These are phyloP conservation scores for Nannizzia gypsea DNA, from an alignment of 2,329 filamentous ascomycete species.

Conservation along the genomic window DNA sequence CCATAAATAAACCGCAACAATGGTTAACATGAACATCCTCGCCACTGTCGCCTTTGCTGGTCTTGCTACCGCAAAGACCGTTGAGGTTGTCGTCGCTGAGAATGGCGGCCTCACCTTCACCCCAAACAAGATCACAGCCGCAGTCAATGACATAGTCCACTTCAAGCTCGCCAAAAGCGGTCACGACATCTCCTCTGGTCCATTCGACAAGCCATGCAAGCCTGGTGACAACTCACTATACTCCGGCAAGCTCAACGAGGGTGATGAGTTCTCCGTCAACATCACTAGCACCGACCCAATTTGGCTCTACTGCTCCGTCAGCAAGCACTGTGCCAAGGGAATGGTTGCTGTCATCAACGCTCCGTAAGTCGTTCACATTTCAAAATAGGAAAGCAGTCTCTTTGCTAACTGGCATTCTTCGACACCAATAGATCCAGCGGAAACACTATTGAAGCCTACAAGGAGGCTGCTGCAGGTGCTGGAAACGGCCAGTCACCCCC, in stretches of 20 bases:
- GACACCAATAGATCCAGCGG: neutral
- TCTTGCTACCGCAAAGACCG: slow-evolving; percentile 7
- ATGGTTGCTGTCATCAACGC: slow-evolving; percentile 44
- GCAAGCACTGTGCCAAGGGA: slow-evolving; percentile 39
- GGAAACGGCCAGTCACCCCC: neutral
- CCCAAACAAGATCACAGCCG: slow-evolving; percentile 11
- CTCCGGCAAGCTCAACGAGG: slow-evolving; percentile 9
- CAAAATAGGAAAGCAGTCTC: neutral
- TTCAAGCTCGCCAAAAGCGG: slow-evolving; percentile 10
- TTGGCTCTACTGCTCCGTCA: slow-evolving; percentile 42
- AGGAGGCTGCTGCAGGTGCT: neutral
- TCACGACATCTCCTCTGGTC: slow-evolving; percentile 13
- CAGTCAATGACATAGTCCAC: slow-evolving; percentile 11
- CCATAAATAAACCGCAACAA: neutral
- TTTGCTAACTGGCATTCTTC: neutral
- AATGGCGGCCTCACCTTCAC: slow-evolving; percentile 10
- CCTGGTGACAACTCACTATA: slow-evolving; percentile 4
- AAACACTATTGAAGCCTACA: slow-evolving; percentile 3
- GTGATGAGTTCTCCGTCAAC: slow-evolving; percentile 33
- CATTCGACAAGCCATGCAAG: slow-evolving; percentile 12
- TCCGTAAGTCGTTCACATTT: slow-evolving; percentile 20
- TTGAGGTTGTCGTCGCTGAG: slow-evolving; percentile 13
- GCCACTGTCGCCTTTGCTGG: slow-evolving; percentile 8
- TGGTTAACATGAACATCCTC: slow-evolving; percentile 1
- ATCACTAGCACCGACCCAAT: slow-evolving; percentile 36